Evolutionary conservation across 116 monocot genomes (phyloP).

Genomic region (Cymodocea nodosa): DNA sequence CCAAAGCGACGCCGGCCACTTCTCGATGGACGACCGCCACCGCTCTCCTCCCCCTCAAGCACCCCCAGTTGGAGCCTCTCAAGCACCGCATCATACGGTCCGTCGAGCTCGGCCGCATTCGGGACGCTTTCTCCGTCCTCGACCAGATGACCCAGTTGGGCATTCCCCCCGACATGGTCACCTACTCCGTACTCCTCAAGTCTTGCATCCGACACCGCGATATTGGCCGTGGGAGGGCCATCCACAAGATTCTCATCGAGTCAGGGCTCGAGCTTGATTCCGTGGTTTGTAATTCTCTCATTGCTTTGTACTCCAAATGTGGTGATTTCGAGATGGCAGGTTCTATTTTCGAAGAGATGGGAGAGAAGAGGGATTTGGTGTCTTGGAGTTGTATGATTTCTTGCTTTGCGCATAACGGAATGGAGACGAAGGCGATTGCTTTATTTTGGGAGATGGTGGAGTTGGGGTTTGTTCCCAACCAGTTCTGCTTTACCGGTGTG

Average conservation of each 20-base stretch:
- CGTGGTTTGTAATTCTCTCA: slow-evolving; percentile 48
- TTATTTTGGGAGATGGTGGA: slow-evolving; percentile 49
- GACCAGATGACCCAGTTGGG: slow-evolving; percentile 19
- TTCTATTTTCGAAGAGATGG: slow-evolving; percentile 52
- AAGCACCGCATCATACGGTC: slow-evolving; percentile 25
- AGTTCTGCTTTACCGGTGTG: slow-evolving; percentile 50
- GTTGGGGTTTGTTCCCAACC: slow-evolving; percentile 45
- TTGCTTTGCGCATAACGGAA: slow-evolving; percentile 13
- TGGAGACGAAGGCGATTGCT: slow-evolving; percentile 15
- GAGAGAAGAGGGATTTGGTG: slow-evolving; percentile 36
- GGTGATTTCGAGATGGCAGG: slow-evolving; percentile 35
- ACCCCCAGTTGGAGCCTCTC: slow-evolving; percentile 19
- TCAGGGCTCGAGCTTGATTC: slow-evolving; percentile 34
- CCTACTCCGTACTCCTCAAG: slow-evolving; percentile 55
- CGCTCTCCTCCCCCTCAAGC: too few relatives aligned
- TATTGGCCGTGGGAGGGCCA: slow-evolving; percentile 27
- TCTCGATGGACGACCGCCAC: background rate
- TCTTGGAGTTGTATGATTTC: slow-evolving; percentile 70
- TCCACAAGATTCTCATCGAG: slow-evolving; percentile 40
- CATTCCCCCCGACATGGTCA: slow-evolving; percentile 30
- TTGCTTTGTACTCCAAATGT: slow-evolving; percentile 77
- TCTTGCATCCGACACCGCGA: slow-evolving; percentile 46
- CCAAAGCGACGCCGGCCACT: background rate
- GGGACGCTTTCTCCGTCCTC: slow-evolving; percentile 25
- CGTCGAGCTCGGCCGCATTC: slow-evolving; percentile 20